phyloP scores from a whole-genome alignment of 1,284 basidiomycete genomes.

The Tilletia caries region DNA sequence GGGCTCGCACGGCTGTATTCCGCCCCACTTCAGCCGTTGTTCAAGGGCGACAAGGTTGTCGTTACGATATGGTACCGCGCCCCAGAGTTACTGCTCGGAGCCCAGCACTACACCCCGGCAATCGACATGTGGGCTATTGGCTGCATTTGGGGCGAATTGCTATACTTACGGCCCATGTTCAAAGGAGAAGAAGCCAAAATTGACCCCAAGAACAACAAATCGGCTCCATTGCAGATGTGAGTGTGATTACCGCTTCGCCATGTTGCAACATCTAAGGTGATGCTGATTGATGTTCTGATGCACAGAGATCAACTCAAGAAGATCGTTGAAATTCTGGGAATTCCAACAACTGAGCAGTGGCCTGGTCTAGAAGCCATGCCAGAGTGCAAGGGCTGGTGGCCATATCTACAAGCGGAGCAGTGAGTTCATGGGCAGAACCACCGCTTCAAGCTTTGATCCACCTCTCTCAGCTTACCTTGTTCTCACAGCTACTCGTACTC shows the following conservation, averaged over 20 bases:
- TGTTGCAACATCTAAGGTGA: too few species aligned
- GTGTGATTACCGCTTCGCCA: too few species aligned
- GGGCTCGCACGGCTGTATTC: conserved; percentile 85
- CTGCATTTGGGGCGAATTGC: conserved; percentile 91
- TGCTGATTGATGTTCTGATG: conserved; percentile 48
- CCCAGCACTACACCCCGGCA: conserved; percentile 92
- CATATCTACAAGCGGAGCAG: conserved; percentile 28
- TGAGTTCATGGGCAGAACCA: background rate
- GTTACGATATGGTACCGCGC: conserved; percentile 99
- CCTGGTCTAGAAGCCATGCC: conserved; percentile 77
- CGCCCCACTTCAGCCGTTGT: conserved; percentile 76
- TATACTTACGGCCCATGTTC: conserved; percentile 91
- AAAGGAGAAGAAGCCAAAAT: conserved; percentile 98
- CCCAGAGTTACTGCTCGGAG: conserved; percentile 88
- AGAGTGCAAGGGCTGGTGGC: conserved; percentile 68
- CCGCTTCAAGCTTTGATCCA: too few species aligned
- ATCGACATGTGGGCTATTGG: conserved; percentile 98
- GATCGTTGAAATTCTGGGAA: conserved; percentile 91
- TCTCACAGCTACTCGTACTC: conserved; percentile 64
- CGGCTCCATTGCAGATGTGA: conserved; percentile 45
- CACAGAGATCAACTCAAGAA: conserved; percentile 81
- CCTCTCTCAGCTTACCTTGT: background rate
- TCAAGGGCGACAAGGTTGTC: conserved; percentile 85
- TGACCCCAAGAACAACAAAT: conserved; percentile 58
- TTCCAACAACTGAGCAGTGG: conserved; percentile 81